phyloP scores from a whole-genome alignment of 768 basidiomycete genomes.

The Tricholoma furcatifolium region DNA sequence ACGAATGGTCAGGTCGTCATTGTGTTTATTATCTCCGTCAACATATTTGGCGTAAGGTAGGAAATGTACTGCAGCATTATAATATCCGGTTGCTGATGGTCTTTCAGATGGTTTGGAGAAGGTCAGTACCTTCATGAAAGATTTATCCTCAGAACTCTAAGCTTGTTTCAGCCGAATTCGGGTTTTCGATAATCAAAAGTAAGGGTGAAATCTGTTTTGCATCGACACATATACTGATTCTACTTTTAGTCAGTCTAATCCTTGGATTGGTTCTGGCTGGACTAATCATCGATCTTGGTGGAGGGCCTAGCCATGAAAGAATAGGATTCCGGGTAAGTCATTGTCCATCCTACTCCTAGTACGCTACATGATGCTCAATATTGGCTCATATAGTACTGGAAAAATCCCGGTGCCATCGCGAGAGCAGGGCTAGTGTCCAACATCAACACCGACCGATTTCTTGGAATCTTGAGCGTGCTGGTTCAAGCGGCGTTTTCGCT shows the following conservation, averaged over 20 bases:
- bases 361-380: not conserved
- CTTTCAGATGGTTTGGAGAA: conserved; percentile 61
- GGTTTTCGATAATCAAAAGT: conserved; percentile 68
- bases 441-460: conserved; percentile 46
- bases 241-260: conserved; percentile 51
- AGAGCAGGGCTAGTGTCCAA: conserved; percentile 40
- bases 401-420: conserved; percentile 63
- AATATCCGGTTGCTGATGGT: not conserved
- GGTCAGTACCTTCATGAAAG: conserved; percentile 27
- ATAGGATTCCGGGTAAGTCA: conserved; percentile 62
- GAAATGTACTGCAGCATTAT: not conserved
- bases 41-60: conserved; percentile 69
- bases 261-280: conserved; percentile 59
- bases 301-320: conserved; percentile 64
- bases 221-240: not conserved
- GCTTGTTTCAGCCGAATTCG: conserved; percentile 52
- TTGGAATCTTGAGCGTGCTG: conserved; percentile 42
- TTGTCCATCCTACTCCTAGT: conserved; percentile 17
- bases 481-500: conserved; percentile 70
- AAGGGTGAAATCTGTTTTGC: conserved; percentile 15
- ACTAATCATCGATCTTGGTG: conserved; percentile 76
- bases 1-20: conserved; percentile 37
- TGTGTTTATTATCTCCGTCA: conserved; percentile 57
- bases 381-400: conserved; percentile 53
- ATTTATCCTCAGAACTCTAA: not conserved